Base-by-base conservation (phyloP, 2,329 filamentous ascomycete species). In the Coniosporium uncinatum region DNA sequence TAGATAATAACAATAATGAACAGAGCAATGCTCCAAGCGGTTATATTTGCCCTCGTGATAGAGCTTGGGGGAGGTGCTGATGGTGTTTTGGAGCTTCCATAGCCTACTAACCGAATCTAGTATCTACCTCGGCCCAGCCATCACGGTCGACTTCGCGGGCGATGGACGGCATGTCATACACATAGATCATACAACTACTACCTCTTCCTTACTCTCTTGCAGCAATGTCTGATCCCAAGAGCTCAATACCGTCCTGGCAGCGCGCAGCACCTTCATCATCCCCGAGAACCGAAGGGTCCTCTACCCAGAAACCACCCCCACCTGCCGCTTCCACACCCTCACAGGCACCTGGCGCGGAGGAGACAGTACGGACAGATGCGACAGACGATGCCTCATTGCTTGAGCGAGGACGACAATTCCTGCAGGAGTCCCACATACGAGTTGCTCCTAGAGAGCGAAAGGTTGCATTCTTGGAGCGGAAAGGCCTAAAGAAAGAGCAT, bases 331-430 rank as follows among this genome's bases (percentile, higher is more conserved):
- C 42, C n/a, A 21, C 20, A 29, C 14, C 41, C 13, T 20, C 20
- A 24, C 29, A 35, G 32, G 13, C 5, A 33, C 14, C 22, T 14
- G 5, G 20, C 16, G 17, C 22, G 8, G 17, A 37, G 16, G 29
- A 41, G 14, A 36, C 36, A 16, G 17, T 5, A 43, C 24, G 19
- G 16, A 19, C 39, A 29, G 22, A 22, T n/a, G 13, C 39, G 6
- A 24, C 19, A 4, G 40, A 42, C 41, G 27, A 22, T 19, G 6
- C 22, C 13, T 38, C 36, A 21, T 16, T 20, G 16, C 33, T 8
- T 8, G 79, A 88, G 14, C 79, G 88, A 55, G 88, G 89, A 21
- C 73, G 76, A 34, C 77, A 72, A 40, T 96, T 95, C 56, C 74
- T 96, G 4, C 70, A 85, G 39, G 83, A 94, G 45, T 79, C 85